Base-by-base conservation (phyloP, 208 protist genomes). In the Wallacemonas sp. region DNA sequence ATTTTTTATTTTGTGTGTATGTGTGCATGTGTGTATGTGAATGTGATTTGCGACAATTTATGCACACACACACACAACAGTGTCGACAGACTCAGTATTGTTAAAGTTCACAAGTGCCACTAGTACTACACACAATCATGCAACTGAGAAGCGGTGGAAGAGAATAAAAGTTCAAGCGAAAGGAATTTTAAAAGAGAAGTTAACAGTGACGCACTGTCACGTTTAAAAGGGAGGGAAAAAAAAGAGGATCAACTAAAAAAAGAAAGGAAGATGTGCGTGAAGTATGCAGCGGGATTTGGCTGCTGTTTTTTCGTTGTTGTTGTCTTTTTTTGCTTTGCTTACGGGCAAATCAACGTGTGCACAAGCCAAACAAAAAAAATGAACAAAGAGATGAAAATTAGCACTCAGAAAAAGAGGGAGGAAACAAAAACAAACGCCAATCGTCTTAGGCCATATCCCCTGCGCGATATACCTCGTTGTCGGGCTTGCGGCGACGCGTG, bases 291-390 rank as follows among this genome's bases (percentile, higher is more conserved):
- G 0, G 2, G 19, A 41, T 28, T 51, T 51, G 34, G 19, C 22
- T 41, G n/a, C n/a, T n/a, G n/a, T n/a, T n/a, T n/a, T n/a, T n/a
- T n/a, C n/a, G n/a, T n/a, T n/a, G n/a, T n/a, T n/a, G n/a, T n/a
- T n/a, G n/a, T n/a, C n/a, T n/a, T n/a, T n/a, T n/a, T n/a, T n/a
- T n/a, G n/a, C 36, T 19, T 30, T 26, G 47, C 19, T 4, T 27
- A 39, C 9, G 41, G 9, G 41, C 4, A n/a, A 19, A 4, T 3
- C n/a, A 46, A 47, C 27, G 0, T 19, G 27, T 22, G 53, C 60
- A 54, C 33, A 38, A 55, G 39, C 56, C 62, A 44, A 67, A 62
- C 55, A 42, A 58, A 59, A 51, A 62, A 31, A 19, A 60, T 39
- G 49, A 56, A 65, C 46, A 38, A 28, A 62, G 24, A 64, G 44